phyloP scores from a whole-genome alignment of 2,329 filamentous ascomycete genomes.

The Elsinoe arachidis region DNA sequence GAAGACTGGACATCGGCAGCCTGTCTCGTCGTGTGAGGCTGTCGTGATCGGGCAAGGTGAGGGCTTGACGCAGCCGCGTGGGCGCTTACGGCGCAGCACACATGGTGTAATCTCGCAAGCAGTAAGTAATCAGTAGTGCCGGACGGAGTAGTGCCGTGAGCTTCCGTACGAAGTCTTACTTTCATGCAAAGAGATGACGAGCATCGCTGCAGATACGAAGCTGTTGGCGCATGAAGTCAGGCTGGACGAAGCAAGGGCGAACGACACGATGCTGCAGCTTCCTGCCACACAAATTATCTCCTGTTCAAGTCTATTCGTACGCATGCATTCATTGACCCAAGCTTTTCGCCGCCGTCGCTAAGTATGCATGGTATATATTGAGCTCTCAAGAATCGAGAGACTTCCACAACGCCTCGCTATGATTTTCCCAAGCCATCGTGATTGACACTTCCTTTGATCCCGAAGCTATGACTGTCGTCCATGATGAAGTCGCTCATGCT shows the following conservation, averaged over 20 bases:
- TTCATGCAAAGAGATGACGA: too few species aligned
- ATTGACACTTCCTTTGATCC: neutral
- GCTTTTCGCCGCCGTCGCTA: neutral
- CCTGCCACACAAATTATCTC: too few species aligned
- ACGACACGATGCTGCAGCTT: too few species aligned
- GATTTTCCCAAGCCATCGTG: neutral
- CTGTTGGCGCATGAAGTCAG: neutral
- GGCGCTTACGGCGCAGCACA: neutral
- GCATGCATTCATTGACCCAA: neutral
- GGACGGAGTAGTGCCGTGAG: neutral
- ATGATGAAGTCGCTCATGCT: neutral
- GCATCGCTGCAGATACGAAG: too few species aligned
- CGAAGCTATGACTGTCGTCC: neutral
- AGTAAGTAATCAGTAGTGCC: neutral
- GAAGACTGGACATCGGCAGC: too few species aligned
- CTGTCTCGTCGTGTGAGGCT: too few species aligned
- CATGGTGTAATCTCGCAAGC: neutral
- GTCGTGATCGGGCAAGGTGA: too few species aligned
- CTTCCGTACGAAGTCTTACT: too few species aligned
- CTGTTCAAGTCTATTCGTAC: neutral
- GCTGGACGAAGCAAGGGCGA: neutral
- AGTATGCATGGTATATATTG: neutral
- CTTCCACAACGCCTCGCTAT: conserved; percentile 2
- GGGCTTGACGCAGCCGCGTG: neutral
- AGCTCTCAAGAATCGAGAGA: neutral